These are phyloP conservation scores for Eutrema heterophyllum DNA, from an alignment of 345 rosid species.

Conservation along the genomic window DNA sequence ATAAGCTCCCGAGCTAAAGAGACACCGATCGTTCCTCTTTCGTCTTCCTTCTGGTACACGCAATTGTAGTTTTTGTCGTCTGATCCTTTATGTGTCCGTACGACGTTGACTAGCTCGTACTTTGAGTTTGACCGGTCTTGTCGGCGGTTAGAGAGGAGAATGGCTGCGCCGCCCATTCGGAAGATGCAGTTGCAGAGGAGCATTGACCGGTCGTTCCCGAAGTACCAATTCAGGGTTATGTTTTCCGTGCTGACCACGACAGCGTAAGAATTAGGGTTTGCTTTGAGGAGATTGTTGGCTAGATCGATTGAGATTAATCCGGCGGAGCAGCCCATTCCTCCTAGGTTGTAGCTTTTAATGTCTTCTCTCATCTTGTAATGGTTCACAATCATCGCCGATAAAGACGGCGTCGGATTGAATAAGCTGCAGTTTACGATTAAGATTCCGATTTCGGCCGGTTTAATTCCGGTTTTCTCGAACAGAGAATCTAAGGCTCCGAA, in stretches of 20 bases:
- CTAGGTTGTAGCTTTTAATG: slow-evolving; percentile 75
- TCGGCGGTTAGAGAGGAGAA: slow-evolving; percentile 64
- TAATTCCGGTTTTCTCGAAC: slow-evolving; percentile 51
- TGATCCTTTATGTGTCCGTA: slow-evolving; percentile 82
- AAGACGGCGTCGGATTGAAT: slow-evolving; percentile 73
- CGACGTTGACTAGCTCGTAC: slow-evolving; percentile 71
- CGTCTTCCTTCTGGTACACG: slow-evolving; percentile 81
- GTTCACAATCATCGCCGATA: slow-evolving; percentile 73
- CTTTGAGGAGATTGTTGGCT: slow-evolving; percentile 64
- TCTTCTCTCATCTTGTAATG: slow-evolving; percentile 65
- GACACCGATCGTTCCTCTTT: slow-evolving; percentile 61
- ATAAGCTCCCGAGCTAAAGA: slow-evolving; percentile 78
- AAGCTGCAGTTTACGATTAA: slow-evolving; percentile 81
- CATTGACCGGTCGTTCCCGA: slow-evolving; percentile 82
- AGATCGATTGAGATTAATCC: slow-evolving; percentile 79
- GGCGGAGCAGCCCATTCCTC: slow-evolving; percentile 96
- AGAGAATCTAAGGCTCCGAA: slow-evolving; percentile 62
- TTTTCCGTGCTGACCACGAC: slow-evolving; percentile 88
- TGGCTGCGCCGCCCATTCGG: slow-evolving; percentile 94
- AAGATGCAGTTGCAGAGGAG: slow-evolving; percentile 78
- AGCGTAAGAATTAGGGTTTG: slow-evolving; percentile 69
- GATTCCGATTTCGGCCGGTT: slow-evolving; percentile 54
- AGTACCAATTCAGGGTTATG: slow-evolving; percentile 81
- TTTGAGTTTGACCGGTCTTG: slow-evolving; percentile 57
- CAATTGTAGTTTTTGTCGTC: slow-evolving; percentile 66